Base-by-base conservation (phyloP, 768 basidiomycete genomes). In the Leccinum rimulosum region DNA sequence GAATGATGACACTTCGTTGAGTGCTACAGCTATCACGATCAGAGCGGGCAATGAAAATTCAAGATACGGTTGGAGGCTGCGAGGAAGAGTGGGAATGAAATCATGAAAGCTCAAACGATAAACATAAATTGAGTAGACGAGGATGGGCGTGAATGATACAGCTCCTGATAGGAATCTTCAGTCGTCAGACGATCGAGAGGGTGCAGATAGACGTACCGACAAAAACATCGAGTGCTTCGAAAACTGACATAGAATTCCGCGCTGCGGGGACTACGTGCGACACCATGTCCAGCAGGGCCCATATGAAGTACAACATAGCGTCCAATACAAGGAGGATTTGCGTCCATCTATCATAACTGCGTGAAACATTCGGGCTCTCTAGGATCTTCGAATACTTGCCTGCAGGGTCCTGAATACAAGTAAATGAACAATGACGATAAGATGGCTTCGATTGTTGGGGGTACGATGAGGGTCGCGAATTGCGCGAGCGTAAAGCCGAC, bases 1-100 rank as follows among this genome's bases (percentile, higher is more conserved):
- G 65, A 92, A 87, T 3, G 89, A 88, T 10, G 83, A 82, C 14
- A 87, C 68, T 60, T 84, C 84, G 67, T 86, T 87, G 62, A 81
- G 69, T 10, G 75, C 71, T 57, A 86, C 59, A 52, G 86, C 79
- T 31, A 79, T 67, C 11, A 87, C 85, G 53, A 91, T 80, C 59
- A 84, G 79, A 31, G 81, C 53, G 33, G 84, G 62, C 10, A 89
- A 73, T 10, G 78, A 67, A 49, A 78, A 71, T 63, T 75, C 79
- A 2, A 79, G 71, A 55, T 83, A 68, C 17, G 67, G 71, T 50
- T 76, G 80, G 55, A 84, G 73, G 12, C 78, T 79, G 36, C 64
- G 65, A 15, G 90, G 87, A 38, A 89, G 76, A 38, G 69, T 68
- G 50, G 79, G 75, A 48, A 86, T 68, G 61, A 89, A 79, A 61